These are phyloP conservation scores for Paecilomyces variotii DNA, from an alignment of 2,329 filamentous ascomycete genomes.

Conservation along the genomic window DNA sequence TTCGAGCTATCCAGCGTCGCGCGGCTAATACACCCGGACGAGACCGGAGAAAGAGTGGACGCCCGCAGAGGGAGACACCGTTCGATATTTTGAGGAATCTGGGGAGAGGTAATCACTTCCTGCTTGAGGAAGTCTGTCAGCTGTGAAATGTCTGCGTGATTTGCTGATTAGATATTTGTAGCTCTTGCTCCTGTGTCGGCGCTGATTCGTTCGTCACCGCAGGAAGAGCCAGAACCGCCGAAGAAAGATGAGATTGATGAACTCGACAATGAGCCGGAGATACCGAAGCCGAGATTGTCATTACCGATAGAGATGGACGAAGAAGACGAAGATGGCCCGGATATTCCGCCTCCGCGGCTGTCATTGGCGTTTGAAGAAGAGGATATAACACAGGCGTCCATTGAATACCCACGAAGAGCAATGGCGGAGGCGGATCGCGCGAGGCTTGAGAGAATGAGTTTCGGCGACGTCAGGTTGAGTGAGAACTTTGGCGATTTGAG, in stretches of 20 bases:
- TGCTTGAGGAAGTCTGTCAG: background rate
- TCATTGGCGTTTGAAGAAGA: slow-evolving; percentile 40
- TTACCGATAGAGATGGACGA: slow-evolving; percentile 40
- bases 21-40: slow-evolving; percentile 44
- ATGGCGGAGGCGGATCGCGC: slow-evolving; percentile 28
- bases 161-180: slow-evolving; percentile 12
- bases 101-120: slow-evolving; percentile 37
- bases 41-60: slow-evolving; percentile 42
- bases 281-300: slow-evolving; percentile 33
- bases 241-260: slow-evolving; percentile 36
- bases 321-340: slow-evolving; percentile 34
- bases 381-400: slow-evolving; percentile 32
- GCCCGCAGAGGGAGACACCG: slow-evolving; percentile 47
- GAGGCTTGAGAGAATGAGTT: slow-evolving; percentile 36
- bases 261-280: slow-evolving; percentile 40
- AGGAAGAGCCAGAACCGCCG: slow-evolving; percentile 18
- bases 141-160: background rate
- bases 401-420: slow-evolving; percentile 38
- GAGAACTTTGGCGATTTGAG: slow-evolving; percentile 45
- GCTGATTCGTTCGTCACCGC: slow-evolving; percentile 41
- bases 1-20: slow-evolving; percentile 47
- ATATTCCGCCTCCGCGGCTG: slow-evolving; percentile 29
- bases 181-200: slow-evolving; percentile 44
- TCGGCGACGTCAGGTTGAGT: slow-evolving; percentile 36
- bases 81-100: slow-evolving; percentile 47